Percentiles rank a stretch among this genome's conserved stretches.
These are phyloP conservation scores for Fusarium paranaense DNA, from an alignment of 2,329 filamentous ascomycete genomes.

Conservation along the genomic window DNA sequence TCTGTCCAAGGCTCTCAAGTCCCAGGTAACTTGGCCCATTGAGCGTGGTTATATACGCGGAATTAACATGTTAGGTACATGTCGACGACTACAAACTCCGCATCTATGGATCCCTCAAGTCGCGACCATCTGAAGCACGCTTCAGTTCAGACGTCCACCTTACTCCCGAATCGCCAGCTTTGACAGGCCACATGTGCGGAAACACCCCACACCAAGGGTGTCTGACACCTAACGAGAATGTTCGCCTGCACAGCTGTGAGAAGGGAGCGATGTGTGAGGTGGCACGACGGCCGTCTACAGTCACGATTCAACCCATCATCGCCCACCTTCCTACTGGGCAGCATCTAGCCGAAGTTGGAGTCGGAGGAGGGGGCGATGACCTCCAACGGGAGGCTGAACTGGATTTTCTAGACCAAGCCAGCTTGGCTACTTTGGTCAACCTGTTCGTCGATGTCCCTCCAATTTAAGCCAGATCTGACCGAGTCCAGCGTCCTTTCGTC, in stretches of 20 bases:
- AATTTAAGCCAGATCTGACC: neutral
- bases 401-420: constrained; percentile 65
- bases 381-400: constrained; percentile 76
- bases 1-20: constrained; percentile 75
- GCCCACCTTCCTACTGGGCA: constrained; percentile 69
- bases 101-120: constrained; percentile 75
- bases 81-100: constrained; percentile 83
- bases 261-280: constrained; percentile 72
- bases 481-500: constrained; percentile 33
- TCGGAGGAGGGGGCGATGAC: constrained; percentile 81
- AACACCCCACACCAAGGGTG: constrained; percentile 78
- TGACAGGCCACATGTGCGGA: constrained; percentile 80
- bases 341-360: constrained; percentile 78
- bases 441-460: constrained; percentile 46
- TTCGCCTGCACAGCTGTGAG: constrained; percentile 88
- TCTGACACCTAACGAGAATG: constrained; percentile 71
- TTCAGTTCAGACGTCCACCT: constrained; percentile 57
- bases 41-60: rapidly evolving
- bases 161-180: constrained; percentile 70
- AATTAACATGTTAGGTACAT: constrained; percentile 69
- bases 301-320: constrained; percentile 84
- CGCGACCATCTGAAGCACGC: constrained; percentile 54
- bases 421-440: constrained; percentile 62
- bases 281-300: constrained; percentile 62
- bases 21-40: constrained; percentile 60